A percentile compares a stretch with the other conserved stretches of the same genome.
These are phyloP conservation scores for Pythium brachiatum DNA, from an alignment of 352 stramenopile species.

Conservation along the genomic window DNA sequence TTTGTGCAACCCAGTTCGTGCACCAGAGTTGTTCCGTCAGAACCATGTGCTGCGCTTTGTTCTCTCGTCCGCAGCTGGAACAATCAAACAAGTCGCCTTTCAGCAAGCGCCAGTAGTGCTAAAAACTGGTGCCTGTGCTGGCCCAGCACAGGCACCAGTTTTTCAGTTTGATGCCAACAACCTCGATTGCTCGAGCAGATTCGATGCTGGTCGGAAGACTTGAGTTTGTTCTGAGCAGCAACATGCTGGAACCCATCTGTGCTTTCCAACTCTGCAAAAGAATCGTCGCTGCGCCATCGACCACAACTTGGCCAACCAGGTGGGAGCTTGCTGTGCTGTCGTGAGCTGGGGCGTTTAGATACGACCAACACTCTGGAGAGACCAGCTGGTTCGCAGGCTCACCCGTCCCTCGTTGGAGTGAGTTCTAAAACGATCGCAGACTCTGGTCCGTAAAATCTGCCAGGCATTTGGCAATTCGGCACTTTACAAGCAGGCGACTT, in stretches of 20 bases:
- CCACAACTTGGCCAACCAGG: neutral
- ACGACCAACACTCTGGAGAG: neutral
- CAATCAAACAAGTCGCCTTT: neutral
- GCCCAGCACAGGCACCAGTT: too few species aligned
- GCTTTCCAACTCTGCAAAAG: neutral
- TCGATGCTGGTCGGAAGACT: neutral
- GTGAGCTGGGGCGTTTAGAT: neutral
- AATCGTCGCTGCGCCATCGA: neutral
- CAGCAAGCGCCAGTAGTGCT: too few species aligned
- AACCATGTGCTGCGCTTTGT: neutral
- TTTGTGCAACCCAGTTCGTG: neutral
- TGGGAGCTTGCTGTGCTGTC: neutral
- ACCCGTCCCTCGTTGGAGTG: neutral
- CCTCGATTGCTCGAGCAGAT: neutral
- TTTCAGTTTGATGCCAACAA: too few species aligned
- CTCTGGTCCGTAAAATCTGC: neutral
- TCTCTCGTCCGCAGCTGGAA: slow-evolving; percentile 1
- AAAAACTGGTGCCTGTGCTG: too few species aligned
- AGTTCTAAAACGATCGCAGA: neutral
- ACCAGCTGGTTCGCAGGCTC: neutral
- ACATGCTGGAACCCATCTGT: slow-evolving; percentile 20
- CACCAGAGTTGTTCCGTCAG: neutral
- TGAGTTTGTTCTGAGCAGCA: slow-evolving; percentile 1
- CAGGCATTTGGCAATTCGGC: slow-evolving; percentile 17
- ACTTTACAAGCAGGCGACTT: slow-evolving; percentile 21